A percentile compares a stretch with the other conserved stretches of the same genome.
Evolutionary conservation across 225 moss, liverwort and hornwort genomes (phyloP).

Genomic region (Sphagnum tenellum): DNA sequence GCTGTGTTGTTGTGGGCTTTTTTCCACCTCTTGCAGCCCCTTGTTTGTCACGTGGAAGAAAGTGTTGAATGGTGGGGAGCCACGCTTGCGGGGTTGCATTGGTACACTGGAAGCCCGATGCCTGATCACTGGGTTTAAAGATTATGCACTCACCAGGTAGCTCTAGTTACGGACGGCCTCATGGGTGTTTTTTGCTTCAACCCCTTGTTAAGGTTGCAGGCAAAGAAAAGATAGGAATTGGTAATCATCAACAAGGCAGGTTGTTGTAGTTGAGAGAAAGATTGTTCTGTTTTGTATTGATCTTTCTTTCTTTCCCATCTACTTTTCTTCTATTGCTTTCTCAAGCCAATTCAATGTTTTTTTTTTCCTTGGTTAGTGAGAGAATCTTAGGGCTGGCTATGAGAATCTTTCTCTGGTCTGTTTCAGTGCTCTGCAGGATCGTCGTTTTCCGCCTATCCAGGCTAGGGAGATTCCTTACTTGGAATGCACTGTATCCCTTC

Average conservation of each 20-base stretch:
- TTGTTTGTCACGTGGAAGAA: constrained; percentile 99
- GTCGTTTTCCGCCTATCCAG: constrained; percentile 98
- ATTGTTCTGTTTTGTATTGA: too few species aligned
- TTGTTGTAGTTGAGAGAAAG: too few species aligned
- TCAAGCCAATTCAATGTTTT: too few species aligned
- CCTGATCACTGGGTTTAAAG: constrained; percentile 95
- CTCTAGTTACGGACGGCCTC: constrained; percentile 5
- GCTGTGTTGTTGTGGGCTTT: constrained; percentile 34
- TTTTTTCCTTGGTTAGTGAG: too few species aligned
- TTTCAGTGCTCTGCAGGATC: constrained; percentile 98
- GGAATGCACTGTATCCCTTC: constrained; percentile 99
- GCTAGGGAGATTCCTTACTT: constrained; percentile 94
- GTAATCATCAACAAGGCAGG: too few species aligned
- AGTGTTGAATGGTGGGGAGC: constrained; percentile 92
- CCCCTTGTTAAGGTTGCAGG: too few species aligned
- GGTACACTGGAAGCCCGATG: constrained; percentile 98
- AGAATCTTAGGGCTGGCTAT: too few species aligned
- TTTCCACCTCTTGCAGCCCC: constrained; percentile 57
- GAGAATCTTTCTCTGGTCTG: too few species aligned
- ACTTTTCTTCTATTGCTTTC: too few species aligned
- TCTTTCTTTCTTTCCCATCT: too few species aligned
- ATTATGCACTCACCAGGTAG: constrained; percentile 99
- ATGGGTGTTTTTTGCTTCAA: too few species aligned
- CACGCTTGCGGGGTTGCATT: constrained; percentile 98
- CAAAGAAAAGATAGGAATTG: too few species aligned